Evolutionary conservation across 2,329 filamentous ascomycete genomes (phyloP).

Genomic region (Fusarium ramigenum): DNA sequence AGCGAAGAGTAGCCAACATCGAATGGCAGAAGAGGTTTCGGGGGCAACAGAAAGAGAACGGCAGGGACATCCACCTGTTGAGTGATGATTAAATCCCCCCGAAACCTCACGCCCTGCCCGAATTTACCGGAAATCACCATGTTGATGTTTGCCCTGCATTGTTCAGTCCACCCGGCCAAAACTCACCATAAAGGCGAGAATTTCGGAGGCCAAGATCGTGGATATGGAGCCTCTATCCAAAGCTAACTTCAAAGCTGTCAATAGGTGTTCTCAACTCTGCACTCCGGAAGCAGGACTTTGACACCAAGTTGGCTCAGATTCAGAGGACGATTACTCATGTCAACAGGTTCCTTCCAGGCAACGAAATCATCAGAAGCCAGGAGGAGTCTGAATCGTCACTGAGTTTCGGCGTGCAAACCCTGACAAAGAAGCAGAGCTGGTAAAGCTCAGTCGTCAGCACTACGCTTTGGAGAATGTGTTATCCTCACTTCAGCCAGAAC

Average conservation of each 20-base stretch:
- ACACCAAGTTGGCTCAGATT: accelerated
- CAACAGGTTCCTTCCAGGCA: accelerated
- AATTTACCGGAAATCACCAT: background rate
- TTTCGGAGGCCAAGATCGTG: background rate
- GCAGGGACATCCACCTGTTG: accelerated
- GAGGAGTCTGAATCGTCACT: background rate
- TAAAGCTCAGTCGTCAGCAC: background rate
- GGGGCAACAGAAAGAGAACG: background rate
- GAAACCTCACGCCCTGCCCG: background rate
- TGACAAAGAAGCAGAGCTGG: accelerated
- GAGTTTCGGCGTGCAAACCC: background rate
- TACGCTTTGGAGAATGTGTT: accelerated
- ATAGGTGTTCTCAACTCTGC: accelerated
- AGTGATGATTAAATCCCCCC: accelerated
- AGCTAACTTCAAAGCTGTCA: background rate
- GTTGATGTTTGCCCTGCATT: background rate
- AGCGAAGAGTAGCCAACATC: accelerated
- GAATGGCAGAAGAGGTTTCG: background rate
- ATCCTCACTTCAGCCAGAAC: background rate
- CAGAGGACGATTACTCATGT: accelerated
- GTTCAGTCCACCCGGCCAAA: accelerated
- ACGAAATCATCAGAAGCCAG: background rate
- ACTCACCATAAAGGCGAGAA: background rate
- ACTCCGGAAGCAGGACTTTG: accelerated
- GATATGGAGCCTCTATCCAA: background rate